Evolutionary conservation across 805 yeast species (phyloP), one percentile per base, ranked within the genome.

Genomic region (Candida fluviatilis): DNA sequence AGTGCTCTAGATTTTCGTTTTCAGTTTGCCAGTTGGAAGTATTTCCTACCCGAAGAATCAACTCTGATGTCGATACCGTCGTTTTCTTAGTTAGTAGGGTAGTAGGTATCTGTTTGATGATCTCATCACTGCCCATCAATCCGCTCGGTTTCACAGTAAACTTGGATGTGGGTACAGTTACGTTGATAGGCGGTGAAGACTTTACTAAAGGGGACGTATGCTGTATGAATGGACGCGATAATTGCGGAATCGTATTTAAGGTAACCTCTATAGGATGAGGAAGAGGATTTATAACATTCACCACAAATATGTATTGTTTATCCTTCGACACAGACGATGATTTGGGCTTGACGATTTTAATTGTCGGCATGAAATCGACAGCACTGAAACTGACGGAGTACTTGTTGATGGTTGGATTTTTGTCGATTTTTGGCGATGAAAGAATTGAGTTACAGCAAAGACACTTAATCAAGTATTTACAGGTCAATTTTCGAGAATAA

Each of bases 91-190:
- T 62, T 24, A 67, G 40, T 18, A 47, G 54, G 2, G 58, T 48
- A 4, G 71, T 62, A 1, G 73, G 73, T 2, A 67, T 54, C 1
- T 58, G 45, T 25, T 64, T 57, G 15, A 65, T 48, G 5, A 54
- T 36, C 5, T 49, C 54, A 18, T 48, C 49, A 15, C 58, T 36
- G n/a, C 35, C 35, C 14, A 31, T 6, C 7, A 18, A 18, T 29
- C 51, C 23, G 21, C 45, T 37, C 35, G 55, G 36, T 32, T 55
- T 50, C 1, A 66, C 35, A 1, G 37, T 37, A 27, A 58, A 40
- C 4, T 51, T 45, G 0, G 62, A 43, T 10, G 51, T 41, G 3
- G 71, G 69, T 3, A 66, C 38, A 2, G 55, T 50, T 18, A 51
- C 24, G 14, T 43, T 39, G 4, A 53, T 26, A n/a, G n/a, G n/a